A percentile compares a stretch with the other conserved stretches of the same genome.
These are phyloP conservation scores for Leucocoprinus sp. DNA, from an alignment of 768 basidiomycete genomes.

Conservation along the genomic window DNA sequence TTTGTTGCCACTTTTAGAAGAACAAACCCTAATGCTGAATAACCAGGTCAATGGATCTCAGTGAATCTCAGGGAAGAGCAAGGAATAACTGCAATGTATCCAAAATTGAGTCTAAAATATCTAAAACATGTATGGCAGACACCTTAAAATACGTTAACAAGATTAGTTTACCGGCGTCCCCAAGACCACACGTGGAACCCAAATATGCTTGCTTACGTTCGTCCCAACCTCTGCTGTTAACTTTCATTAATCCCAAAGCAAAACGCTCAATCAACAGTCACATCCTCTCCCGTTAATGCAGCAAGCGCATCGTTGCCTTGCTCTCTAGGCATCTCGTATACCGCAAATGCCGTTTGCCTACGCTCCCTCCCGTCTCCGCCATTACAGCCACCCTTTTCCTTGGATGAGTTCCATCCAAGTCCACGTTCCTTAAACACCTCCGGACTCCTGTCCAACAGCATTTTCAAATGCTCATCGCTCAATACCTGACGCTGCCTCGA, in stretches of 20 bases:
- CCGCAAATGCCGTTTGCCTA: slow-evolving; percentile 59
- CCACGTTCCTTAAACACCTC: slow-evolving; percentile 65
- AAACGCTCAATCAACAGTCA: slow-evolving; percentile 5
- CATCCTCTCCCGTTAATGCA: slow-evolving; percentile 53
- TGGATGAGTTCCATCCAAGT: slow-evolving; percentile 61
- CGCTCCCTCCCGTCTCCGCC: slow-evolving; percentile 12
- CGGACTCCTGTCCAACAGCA: slow-evolving; percentile 71
- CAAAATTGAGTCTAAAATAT: too few relatives aligned
- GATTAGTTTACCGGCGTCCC: too few relatives aligned
- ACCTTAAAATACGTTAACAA: too few relatives aligned
- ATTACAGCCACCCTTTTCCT: not conserved
- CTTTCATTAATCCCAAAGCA: not conserved
- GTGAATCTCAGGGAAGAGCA: too few relatives aligned
- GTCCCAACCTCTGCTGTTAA: too few relatives aligned
- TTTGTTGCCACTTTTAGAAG: too few relatives aligned
- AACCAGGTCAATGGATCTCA: too few relatives aligned
- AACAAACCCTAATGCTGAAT: too few relatives aligned
- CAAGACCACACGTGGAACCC: too few relatives aligned
- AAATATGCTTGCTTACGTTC: too few relatives aligned
- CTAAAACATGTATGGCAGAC: too few relatives aligned
- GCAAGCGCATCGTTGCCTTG: slow-evolving; percentile 63
- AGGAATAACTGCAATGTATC: too few relatives aligned
- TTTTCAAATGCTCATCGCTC: slow-evolving; percentile 72
- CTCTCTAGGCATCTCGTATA: slow-evolving; percentile 60
- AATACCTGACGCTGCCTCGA: slow-evolving; percentile 59